Evolutionary conservation across 2,329 filamentous ascomycete species (phyloP).

Genomic region (Alternaria novae-zelandiae): DNA sequence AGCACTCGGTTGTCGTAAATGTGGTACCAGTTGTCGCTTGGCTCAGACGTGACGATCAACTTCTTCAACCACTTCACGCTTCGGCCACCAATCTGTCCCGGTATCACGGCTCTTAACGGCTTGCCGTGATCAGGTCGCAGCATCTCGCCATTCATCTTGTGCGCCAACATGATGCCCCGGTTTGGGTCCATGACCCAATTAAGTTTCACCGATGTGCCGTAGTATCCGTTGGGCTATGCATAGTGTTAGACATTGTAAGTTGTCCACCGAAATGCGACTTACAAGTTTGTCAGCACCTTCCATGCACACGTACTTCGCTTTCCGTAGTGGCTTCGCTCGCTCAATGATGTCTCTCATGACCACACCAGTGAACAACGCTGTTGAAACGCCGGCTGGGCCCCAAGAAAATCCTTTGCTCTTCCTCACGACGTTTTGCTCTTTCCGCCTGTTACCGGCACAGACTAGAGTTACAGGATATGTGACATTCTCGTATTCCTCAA

Average conservation of each 20-base stretch:
- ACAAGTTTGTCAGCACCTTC: constrained; percentile 84
- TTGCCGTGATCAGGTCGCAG: constrained; percentile 85
- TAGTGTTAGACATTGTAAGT: constrained; percentile 10
- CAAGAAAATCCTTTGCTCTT: constrained; percentile 96
- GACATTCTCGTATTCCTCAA: constrained; percentile 77
- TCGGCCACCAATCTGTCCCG: constrained; percentile 88
- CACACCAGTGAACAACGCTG: constrained; percentile 85
- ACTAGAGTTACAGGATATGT: constrained; percentile 89
- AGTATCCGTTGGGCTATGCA: constrained; percentile 78
- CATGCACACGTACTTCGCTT: constrained; percentile 85
- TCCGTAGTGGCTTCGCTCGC: constrained; percentile 69
- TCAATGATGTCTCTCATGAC: constrained; percentile 74
- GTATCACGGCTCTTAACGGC: constrained; percentile 81
- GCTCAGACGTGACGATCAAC: constrained; percentile 76
- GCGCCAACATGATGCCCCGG: constrained; percentile 82
- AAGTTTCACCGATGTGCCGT: constrained; percentile 86
- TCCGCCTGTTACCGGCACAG: constrained; percentile 88
- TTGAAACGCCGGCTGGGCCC: constrained; percentile 87
- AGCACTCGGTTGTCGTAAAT: constrained; percentile 92
- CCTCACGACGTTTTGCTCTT: constrained; percentile 89
- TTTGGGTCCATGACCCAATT: constrained; percentile 88
- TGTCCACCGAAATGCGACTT: constrained; percentile 21
- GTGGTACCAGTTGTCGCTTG: constrained; percentile 94
- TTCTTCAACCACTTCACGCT: constrained; percentile 93
- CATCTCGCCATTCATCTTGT: constrained; percentile 87